Percentiles rank a stretch among this genome's conserved stretches.
Evolutionary conservation across 768 basidiomycete species (phyloP).

Genomic region (Hygrocybe coccinea): DNA sequence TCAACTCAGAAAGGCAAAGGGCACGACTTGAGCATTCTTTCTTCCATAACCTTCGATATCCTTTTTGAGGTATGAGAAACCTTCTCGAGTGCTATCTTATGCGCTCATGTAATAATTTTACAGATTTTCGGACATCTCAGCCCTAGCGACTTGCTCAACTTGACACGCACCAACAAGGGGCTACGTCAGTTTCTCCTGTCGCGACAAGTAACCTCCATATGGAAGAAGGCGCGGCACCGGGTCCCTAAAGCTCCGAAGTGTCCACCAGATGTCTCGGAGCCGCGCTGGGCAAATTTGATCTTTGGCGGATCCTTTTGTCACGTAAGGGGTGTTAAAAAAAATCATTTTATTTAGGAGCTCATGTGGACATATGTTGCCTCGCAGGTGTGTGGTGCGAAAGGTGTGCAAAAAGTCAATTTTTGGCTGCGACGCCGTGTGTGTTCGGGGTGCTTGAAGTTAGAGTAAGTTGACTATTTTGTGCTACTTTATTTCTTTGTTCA

Average conservation of each 20-base stretch:
- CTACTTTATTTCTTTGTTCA: too few species aligned
- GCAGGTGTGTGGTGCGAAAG: constrained; percentile 12
- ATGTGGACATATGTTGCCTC: background rate
- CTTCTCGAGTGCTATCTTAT: background rate
- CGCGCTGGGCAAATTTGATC: constrained; percentile 24
- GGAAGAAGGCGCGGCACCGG: constrained; percentile 16
- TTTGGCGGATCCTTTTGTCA: constrained; percentile 18
- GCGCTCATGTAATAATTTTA: background rate
- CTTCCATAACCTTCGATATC: constrained; percentile 36
- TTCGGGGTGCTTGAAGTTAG: constrained; percentile 13
- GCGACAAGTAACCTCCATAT: constrained; percentile 17
- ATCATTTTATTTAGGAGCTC: too few species aligned
- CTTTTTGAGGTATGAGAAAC: constrained; percentile 33
- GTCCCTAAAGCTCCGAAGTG: constrained; percentile 19
- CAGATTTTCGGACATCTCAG: constrained; percentile 27
- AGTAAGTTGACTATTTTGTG: constrained; percentile 6
- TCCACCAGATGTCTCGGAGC: constrained; percentile 22
- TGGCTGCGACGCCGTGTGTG: constrained; percentile 15
- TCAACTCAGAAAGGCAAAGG: background rate
- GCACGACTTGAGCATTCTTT: background rate
- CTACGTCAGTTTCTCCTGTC: constrained; percentile 26
- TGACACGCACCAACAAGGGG: constrained; percentile 24
- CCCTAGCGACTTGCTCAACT: constrained; percentile 29
- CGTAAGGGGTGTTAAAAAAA: constrained; percentile 8
- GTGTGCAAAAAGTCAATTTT: constrained; percentile 16